Conservation (phyloP, 208 protist species). For the Crithidia sp. region DNA sequence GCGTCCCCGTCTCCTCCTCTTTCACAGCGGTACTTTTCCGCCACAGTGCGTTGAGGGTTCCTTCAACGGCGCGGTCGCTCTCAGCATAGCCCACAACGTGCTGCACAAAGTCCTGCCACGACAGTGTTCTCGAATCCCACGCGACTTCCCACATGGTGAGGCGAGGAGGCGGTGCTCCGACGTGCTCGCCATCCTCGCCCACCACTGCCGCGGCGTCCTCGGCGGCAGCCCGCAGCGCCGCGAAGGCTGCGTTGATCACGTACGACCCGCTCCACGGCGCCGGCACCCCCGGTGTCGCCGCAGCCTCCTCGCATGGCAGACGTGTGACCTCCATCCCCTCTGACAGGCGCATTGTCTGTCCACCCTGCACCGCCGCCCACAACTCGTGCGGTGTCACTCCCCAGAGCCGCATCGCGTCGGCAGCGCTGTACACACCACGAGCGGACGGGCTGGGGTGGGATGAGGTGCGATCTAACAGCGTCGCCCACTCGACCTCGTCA, state of each 20-base stretch:
- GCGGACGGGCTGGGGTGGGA: not conserved
- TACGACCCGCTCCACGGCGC: constrained; percentile 27
- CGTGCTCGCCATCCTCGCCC: not conserved
- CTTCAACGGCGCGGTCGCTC: constrained; percentile 31
- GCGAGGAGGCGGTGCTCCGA: not conserved
- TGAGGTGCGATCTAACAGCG: constrained; percentile 13
- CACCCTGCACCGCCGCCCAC: constrained; percentile 21
- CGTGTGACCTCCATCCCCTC: constrained; percentile 27
- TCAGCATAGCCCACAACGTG: constrained; percentile 65
- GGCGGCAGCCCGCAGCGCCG: constrained; percentile 17
- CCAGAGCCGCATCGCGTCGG: constrained; percentile 33
- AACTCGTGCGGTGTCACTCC: constrained; percentile 13
- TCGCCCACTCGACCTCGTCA: constrained; percentile 20
- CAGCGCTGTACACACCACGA: constrained; percentile 25
- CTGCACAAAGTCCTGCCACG: constrained; percentile 54
- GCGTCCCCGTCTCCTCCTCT: not conserved
- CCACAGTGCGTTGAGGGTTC: constrained; percentile 55
- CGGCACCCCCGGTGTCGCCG: not conserved
- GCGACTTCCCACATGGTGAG: constrained; percentile 28
- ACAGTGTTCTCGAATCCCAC: constrained; percentile 56
- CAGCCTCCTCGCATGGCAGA: not conserved
- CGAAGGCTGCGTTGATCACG: constrained; percentile 34
- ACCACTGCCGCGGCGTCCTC: not conserved
- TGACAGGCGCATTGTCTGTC: constrained; percentile 27
- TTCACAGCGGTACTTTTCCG: not conserved